Evolutionary conservation across 176 grass and related monocot species (phyloP), one percentile per base, ranked within the genome.

Genomic region (Otatea glauca): DNA sequence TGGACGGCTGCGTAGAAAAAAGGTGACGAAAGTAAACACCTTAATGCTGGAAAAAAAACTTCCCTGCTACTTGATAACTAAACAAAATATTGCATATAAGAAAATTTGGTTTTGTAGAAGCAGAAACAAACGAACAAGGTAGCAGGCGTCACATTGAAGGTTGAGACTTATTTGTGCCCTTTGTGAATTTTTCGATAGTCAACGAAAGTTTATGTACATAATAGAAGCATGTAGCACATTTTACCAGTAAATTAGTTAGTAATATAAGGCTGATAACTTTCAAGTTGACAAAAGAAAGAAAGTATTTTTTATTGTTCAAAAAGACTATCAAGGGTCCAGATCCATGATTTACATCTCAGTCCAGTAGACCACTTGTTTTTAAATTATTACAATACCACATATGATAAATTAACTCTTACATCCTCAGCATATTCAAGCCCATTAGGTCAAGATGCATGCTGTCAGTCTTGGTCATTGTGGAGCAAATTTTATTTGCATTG

Each of bases 1-100:
- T 29, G 85, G 71, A 53, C 34, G 77, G 78, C 88, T 89, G 72
- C 76, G 84, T 55, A 71, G 18, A 84, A 60, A 84, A 60, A 70
- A 81, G 42, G 41, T 54, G 44, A 71, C 16, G 54, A 76, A 84
- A 80, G 63, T 84, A 75, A 87, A 63, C 50, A 5, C 15, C 44
- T 24, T 0, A 17, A 47, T 80, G 45, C 42, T 42, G 39, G 58
- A 5, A 60, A 58, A 48, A 38, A 51, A 15, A 34, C 18, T 49
- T 85, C 42, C n/a, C 38, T 51, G 10, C 10, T 54, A 49, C 17
- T 62, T 74, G 71, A 60, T 73, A 85, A 70, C 54, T 54, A 80
- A 12, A 61, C 4, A 45, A 66, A 43, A 73, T 66, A 37, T 82
- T 47, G 12, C n/a, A 6, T 50, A 6, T 72, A 74, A 75, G 9